Evolutionary conservation across 805 yeast genomes (phyloP), one percentile per base, ranked within the genome.

Genomic region (Teunomyces gatunensis): DNA sequence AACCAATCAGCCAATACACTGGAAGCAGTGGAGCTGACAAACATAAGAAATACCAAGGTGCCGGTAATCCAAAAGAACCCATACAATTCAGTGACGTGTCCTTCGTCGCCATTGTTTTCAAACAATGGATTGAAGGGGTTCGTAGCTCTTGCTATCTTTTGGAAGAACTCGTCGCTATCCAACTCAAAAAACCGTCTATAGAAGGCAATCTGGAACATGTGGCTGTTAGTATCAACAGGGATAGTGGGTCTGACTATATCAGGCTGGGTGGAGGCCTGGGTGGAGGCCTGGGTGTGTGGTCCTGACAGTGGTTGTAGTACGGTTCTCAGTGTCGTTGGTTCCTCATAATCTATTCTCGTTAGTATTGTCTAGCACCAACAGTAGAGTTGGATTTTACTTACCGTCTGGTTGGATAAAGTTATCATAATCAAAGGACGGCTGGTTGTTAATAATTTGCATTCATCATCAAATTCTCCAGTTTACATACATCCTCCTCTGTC

Each of bases 31-130:
- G 86, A 79, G 39, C 90, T 78, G 48, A 89, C 83, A 67, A 90
- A 90, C 62, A 88, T 73, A 28, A 84, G 70, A 53, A 87, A 80
- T 0, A 88, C 81, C 43, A 89, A 79, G 0, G 96, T 85, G 0
- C 90, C 89, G 10, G 92, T 87, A 39, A 91, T 83, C 98, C 98
- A 91, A 15, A 89, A 71, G 6, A 95, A 86, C 0, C 97, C 97
- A 63, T 89, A 92, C 45, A 91, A 68, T 58, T 91, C 98, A 1
- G 68, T 60, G 7, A 53, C 49, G 12, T 74, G 72, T 34, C 74
- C 74, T 40, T 73, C 71, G 29, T 64, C 71, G 6, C 57, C 59
- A 13, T 57, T 55, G 23, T 59, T 56, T 2, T 45, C 55, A 17
- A 62, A 57, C 1, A 60, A 48, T 12, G 57, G 51, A 54, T 66